A percentile compares a stretch with the other conserved stretches of the same genome.
These are phyloP conservation scores for Microcos paniculata DNA, from an alignment of 345 rosid genomes.

Conservation along the genomic window DNA sequence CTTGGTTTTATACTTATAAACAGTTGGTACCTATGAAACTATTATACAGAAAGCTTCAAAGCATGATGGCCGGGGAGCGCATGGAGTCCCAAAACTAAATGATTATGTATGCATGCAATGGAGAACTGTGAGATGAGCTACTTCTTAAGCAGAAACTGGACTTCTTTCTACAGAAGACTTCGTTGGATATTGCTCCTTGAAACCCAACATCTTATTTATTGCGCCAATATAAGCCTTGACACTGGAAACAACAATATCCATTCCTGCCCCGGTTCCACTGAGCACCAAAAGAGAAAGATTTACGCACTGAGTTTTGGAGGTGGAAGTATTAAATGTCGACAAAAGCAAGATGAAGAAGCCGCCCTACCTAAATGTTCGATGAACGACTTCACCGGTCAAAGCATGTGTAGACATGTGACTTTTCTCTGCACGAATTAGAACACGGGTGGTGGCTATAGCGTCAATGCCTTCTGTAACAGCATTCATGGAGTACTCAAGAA, in stretches of 20 bases:
- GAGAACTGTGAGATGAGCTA: background rate
- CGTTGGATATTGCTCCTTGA: slow-evolving; percentile 34
- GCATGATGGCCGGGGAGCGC: background rate
- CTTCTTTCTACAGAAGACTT: slow-evolving; percentile 30
- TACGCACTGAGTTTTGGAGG: background rate
- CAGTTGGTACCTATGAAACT: background rate
- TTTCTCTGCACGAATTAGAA: slow-evolving; percentile 70
- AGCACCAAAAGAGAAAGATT: background rate
- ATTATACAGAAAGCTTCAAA: background rate
- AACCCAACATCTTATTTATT: slow-evolving; percentile 83
- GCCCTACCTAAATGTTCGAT: slow-evolving; percentile 73
- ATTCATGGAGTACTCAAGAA: slow-evolving; percentile 83
- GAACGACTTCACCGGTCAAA: slow-evolving; percentile 54
- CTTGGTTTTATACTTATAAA: background rate
- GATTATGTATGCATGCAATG: background rate
- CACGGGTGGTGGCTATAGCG: slow-evolving; percentile 95
- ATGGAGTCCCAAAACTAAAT: background rate
- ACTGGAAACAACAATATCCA: slow-evolving; percentile 93
- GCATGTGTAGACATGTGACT: slow-evolving; percentile 44
- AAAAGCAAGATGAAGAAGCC: background rate
- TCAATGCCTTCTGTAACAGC: slow-evolving; percentile 96
- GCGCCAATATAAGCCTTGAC: slow-evolving; percentile 88
- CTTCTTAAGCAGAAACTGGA: slow-evolving; percentile 39
- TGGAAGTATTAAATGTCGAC: background rate
- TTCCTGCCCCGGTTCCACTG: slow-evolving; percentile 84